Evolutionary conservation across 208 protist genomes (phyloP).

Genomic region (Willaertia magna): DNA sequence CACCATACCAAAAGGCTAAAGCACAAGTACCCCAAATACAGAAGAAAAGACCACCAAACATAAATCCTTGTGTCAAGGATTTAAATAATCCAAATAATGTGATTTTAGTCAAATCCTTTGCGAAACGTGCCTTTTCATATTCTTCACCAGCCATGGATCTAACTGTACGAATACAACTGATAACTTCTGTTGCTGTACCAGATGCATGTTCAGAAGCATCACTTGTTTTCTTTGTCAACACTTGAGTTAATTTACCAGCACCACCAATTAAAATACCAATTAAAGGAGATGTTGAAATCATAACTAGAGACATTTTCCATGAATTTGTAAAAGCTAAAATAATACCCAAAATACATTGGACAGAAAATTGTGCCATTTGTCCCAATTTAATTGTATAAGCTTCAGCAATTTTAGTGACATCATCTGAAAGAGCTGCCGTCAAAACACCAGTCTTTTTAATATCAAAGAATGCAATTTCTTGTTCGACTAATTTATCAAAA

Average conservation of each 20-base stretch:
- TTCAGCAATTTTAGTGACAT: neutral
- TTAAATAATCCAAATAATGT: neutral
- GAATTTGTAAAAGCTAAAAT: neutral
- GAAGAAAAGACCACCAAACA: neutral
- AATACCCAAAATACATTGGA: neutral
- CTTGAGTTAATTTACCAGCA: neutral
- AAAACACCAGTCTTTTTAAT: neutral
- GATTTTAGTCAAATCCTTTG: neutral
- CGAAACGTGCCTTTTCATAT: neutral
- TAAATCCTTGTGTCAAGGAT: neutral
- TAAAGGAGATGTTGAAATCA: neutral
- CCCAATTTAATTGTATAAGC: neutral
- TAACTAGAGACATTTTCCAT: neutral
- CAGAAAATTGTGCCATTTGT: neutral
- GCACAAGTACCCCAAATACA: neutral
- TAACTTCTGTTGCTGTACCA: neutral
- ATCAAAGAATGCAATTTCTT: conserved; percentile 6
- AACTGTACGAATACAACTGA: neutral
- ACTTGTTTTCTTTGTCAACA: neutral
- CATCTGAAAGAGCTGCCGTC: neutral
- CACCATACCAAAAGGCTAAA: neutral
- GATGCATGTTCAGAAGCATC: neutral
- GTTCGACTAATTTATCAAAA: neutral
- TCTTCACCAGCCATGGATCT: neutral
- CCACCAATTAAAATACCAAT: neutral